These are phyloP conservation scores for Elasticomyces elasticus DNA, from an alignment of 495 filamentous ascomycete genomes.

Conservation along the genomic window DNA sequence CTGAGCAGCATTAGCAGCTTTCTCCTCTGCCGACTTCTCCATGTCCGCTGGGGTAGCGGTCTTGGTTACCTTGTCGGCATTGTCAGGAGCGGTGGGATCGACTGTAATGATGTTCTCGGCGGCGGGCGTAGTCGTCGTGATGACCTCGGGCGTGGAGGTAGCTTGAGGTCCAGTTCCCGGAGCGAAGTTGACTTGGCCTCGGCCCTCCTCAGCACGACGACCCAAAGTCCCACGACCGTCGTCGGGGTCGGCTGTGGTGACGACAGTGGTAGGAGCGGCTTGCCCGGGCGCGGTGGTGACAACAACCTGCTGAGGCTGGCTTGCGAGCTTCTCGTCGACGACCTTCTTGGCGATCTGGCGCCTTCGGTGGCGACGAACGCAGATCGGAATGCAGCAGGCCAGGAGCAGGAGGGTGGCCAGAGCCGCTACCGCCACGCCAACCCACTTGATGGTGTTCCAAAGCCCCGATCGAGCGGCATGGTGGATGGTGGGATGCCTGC, in stretches of 20 bases:
- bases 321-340: background rate
- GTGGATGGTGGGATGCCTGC: no score
- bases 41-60: background rate
- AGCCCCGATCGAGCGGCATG: no score
- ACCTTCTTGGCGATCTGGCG: no score
- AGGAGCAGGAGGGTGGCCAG: no score
- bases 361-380: no score
- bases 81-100: background rate
- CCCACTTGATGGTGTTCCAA: no score
- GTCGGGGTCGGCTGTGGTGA: background rate
- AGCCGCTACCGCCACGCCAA: no score
- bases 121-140: background rate
- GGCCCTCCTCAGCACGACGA: conserved; percentile 2
- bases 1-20: background rate
- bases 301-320: no score
- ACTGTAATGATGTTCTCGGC: background rate
- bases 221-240: background rate
- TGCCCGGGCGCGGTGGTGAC: background rate
- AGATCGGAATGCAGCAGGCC: no score
- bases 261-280: background rate
- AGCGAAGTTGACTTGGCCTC: conserved; percentile 4
- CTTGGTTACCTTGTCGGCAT: background rate
- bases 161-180: background rate
- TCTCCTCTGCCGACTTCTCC: background rate
- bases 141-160: background rate